Conservation (phyloP, 2,329 filamentous ascomycete genomes). For the Aureobasidium namibiae region DNA sequence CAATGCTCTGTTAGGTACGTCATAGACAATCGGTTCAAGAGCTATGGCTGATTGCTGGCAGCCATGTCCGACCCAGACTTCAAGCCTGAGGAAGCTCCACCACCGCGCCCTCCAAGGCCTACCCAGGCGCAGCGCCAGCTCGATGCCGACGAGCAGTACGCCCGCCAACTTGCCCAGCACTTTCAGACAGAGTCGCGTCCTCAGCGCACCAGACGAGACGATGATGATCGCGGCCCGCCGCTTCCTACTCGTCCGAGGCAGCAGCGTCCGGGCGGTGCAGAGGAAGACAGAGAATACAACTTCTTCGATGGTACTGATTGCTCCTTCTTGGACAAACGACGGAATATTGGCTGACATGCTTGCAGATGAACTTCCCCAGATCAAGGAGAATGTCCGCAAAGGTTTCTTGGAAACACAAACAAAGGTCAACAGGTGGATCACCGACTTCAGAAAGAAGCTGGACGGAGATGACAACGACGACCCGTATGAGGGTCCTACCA, state of each 20-base stretch:
- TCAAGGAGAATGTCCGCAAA: conserved; percentile 86
- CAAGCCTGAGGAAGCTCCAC: conserved; percentile 39
- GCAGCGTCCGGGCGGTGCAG: conserved; percentile 24
- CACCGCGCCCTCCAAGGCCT: conserved; percentile 76
- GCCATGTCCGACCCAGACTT: conserved; percentile 49
- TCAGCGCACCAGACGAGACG: conserved; percentile 30
- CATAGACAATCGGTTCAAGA: not conserved
- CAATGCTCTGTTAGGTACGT: conserved; percentile 76
- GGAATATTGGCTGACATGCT: not conserved
- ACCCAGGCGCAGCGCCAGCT: conserved; percentile 59
- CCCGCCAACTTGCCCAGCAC: conserved; percentile 85
- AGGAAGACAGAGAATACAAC: conserved; percentile 69
- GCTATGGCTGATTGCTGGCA: conserved; percentile 16
- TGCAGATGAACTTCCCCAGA: conserved; percentile 80
- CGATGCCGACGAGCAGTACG: conserved; percentile 84
- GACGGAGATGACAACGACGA: conserved; percentile 71
- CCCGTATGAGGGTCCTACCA: conserved; percentile 34
- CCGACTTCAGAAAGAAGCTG: conserved; percentile 81
- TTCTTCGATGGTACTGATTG: conserved; percentile 65
- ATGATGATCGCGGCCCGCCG: conserved; percentile 26
- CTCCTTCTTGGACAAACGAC: too few species aligned
- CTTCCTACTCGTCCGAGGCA: conserved; percentile 32
- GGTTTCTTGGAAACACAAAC: conserved; percentile 91
- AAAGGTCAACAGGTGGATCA: conserved; percentile 90
- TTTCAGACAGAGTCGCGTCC: conserved; percentile 45